Evolutionary conservation across 352 stramenopile species (phyloP).

Genomic region (Thalassiosira sp.): DNA sequence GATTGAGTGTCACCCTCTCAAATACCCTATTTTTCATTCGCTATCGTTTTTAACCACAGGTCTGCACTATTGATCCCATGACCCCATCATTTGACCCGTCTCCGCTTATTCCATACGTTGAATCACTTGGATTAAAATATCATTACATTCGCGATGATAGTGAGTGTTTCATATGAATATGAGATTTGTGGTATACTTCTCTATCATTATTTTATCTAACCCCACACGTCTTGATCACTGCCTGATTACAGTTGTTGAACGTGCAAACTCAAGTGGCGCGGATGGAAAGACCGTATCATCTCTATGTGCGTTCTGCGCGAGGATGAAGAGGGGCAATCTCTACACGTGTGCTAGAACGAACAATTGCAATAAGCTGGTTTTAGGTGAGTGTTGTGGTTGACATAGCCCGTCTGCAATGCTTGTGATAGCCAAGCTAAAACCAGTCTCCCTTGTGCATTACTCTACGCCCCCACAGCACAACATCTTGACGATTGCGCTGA

Average conservation of each 20-base stretch:
- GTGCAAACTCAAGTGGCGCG: conserved; percentile 80
- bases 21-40: not conserved
- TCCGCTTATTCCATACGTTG: conserved; percentile 95
- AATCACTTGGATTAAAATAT: conserved; percentile 92
- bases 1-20: not conserved
- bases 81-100: conserved; percentile 96
- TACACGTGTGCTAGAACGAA: conserved; percentile 93
- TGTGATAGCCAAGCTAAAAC: not conserved
- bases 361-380: conserved; percentile 90
- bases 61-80: conserved; percentile 95
- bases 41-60: conserved; percentile 19
- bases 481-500: conserved; percentile 97
- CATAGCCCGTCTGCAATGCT: conserved; percentile 3
- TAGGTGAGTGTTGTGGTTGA: conserved; percentile 44
- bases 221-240: too few species aligned
- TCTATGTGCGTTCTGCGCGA: conserved; percentile 95
- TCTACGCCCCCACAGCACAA: conserved; percentile 83
- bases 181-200: too few species aligned
- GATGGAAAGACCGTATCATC: conserved; percentile 84
- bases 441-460: not conserved
- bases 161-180: conserved; percentile 34
- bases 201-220: too few species aligned
- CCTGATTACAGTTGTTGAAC: conserved; percentile 81
- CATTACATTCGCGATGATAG: conserved; percentile 92
- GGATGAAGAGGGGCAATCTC: conserved; percentile 97